Evolutionary conservation across 257 asterid species (phyloP).

Genomic region (Linaria vulgaris): DNA sequence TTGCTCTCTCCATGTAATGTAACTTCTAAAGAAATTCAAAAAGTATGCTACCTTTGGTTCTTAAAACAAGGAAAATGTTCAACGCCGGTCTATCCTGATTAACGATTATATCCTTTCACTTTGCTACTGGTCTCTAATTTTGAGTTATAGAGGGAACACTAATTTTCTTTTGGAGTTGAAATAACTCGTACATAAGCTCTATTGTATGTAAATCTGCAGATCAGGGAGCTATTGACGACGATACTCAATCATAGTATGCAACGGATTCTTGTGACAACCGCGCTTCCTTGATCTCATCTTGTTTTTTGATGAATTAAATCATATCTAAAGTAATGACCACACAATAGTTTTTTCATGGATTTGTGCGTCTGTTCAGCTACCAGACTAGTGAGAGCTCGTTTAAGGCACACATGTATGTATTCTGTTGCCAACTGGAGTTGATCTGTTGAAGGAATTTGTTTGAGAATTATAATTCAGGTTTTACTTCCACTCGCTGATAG

Average conservation of each 20-base stretch:
- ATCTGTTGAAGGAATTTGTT: slow-evolving; percentile 15
- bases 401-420: slow-evolving; percentile 30
- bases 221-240: slow-evolving; percentile 63
- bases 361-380: slow-evolving; percentile 39
- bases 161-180: slow-evolving; percentile 27
- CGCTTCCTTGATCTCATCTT: slow-evolving; percentile 40
- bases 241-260: slow-evolving; percentile 45
- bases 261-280: slow-evolving; percentile 41
- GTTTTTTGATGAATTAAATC: slow-evolving; percentile 23
- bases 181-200: slow-evolving; percentile 41
- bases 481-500: slow-evolving; percentile 11
- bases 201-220: slow-evolving; percentile 74
- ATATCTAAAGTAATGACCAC: slow-evolving; percentile 33
- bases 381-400: slow-evolving; percentile 33
- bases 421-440: slow-evolving; percentile 3
- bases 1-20: too few species aligned
- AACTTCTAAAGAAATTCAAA: too few species aligned
- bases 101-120: slow-evolving; percentile 20
- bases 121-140: slow-evolving; percentile 14
- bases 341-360: slow-evolving; percentile 27
- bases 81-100: too few species aligned
- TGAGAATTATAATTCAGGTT: not conserved
- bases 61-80: too few species aligned
- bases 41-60: too few species aligned
- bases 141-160: slow-evolving; percentile 27